Evolutionary conservation across 805 yeast species (phyloP).

Genomic region (Yamadazyma sp.): DNA sequence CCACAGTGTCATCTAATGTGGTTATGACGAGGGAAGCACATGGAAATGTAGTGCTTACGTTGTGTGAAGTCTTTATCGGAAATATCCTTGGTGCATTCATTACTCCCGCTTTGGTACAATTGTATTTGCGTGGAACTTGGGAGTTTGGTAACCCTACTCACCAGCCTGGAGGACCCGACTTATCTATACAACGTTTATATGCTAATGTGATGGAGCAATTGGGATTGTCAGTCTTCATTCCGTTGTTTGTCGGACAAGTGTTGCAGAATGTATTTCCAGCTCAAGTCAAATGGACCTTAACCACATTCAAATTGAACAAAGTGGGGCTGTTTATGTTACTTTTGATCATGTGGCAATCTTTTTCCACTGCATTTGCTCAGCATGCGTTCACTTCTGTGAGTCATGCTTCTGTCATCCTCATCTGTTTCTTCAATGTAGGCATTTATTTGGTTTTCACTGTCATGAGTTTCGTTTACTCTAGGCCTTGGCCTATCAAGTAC

Average conservation of each 20-base stretch:
- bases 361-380: slow-evolving; percentile 85
- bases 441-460: slow-evolving; percentile 74
- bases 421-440: slow-evolving; percentile 82
- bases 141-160: slow-evolving; percentile 72
- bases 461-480: slow-evolving; percentile 56
- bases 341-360: slow-evolving; percentile 74
- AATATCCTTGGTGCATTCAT: slow-evolving; percentile 83
- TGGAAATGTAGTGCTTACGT: slow-evolving; percentile 75
- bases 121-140: slow-evolving; percentile 63
- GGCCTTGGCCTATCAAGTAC: slow-evolving; percentile 53
- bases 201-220: slow-evolving; percentile 81
- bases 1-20: slow-evolving; percentile 89
- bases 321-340: slow-evolving; percentile 80
- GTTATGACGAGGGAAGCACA: slow-evolving; percentile 87
- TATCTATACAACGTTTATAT: slow-evolving; percentile 57
- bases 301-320: slow-evolving; percentile 61
- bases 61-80: slow-evolving; percentile 84
- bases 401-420: slow-evolving; percentile 65
- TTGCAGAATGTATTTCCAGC: slow-evolving; percentile 68
- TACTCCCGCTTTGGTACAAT: slow-evolving; percentile 80
- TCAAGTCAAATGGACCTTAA: slow-evolving; percentile 59
- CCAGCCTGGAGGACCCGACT: slow-evolving; percentile 46
- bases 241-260: slow-evolving; percentile 85
- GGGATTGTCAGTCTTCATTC: slow-evolving; percentile 81
- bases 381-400: slow-evolving; percentile 72